A percentile compares a stretch with the other conserved stretches of the same genome.
Evolutionary conservation across 2,329 filamentous ascomycete species (phyloP).

Genomic region (Esteya vermicola): DNA sequence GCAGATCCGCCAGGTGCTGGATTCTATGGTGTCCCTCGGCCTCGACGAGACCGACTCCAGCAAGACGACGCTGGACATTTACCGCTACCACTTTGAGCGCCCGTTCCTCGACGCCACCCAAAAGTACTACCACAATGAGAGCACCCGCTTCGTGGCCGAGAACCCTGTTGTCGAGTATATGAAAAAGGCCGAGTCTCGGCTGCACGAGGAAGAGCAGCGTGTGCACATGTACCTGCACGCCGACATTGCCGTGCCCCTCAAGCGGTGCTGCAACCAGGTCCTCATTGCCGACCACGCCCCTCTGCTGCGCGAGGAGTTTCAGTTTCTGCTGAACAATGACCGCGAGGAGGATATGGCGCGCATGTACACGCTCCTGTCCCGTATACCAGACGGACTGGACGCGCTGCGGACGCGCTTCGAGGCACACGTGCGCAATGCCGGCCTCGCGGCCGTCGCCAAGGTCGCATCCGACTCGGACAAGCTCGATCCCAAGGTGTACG

Average conservation of each 20-base stretch:
- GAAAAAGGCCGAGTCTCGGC: conserved; percentile 89
- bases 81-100: conserved; percentile 80
- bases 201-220: conserved; percentile 88
- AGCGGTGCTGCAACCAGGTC: conserved; percentile 75
- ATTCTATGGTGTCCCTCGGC: conserved; percentile 90
- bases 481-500: conserved; percentile 91
- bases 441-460: conserved; percentile 78
- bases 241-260: conserved; percentile 74
- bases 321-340: conserved; percentile 83
- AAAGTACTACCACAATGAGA: conserved; percentile 81
- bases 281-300: conserved; percentile 78
- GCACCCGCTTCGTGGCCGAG: conserved; percentile 84
- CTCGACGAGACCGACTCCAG: conserved; percentile 85
- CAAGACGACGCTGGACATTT: conserved; percentile 91
- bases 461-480: conserved; percentile 77
- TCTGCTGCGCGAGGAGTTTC: conserved; percentile 89
- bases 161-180: conserved; percentile 99
- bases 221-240: conserved; percentile 83
- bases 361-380: conserved; percentile 85
- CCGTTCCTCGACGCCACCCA: conserved; percentile 81
- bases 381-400: conserved; percentile 83
- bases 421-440: conserved; percentile 80
- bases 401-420: conserved; percentile 81
- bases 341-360: conserved; percentile 88
- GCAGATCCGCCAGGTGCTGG: conserved; percentile 93